Base-by-base conservation (phyloP, 345 rosid genomes). In the Geranium rotundifolium region DNA sequence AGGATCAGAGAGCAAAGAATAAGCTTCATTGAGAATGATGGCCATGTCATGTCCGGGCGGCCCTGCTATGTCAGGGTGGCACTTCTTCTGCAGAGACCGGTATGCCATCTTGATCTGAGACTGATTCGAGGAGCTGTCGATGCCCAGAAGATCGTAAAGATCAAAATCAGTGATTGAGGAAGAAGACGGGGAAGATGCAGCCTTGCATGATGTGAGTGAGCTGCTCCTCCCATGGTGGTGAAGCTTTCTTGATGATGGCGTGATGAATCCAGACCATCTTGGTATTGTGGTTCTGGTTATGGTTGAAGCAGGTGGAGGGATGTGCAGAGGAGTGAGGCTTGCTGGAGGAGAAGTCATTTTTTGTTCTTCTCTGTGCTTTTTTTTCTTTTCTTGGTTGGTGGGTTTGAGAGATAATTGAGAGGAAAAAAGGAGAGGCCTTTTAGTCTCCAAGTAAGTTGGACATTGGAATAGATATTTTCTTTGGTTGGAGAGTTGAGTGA, bases 51-150 rank as follows among this genome's bases (percentile, higher is more conserved):
- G 95, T 10, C 98, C 96, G 0, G 88, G 59, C 0, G 77, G 69
- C 6, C 98, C 96, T 0, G 89, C 93, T 7, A 91, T 81, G 57
- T 91, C 96, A 0, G 96, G 98, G 65, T 91, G 96, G 67, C 96
- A 91, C 5, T 81, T 75, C 68, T 89, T 91, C 80, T 91, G 95
- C 55, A 87, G 72, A 10, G 62, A 34, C 19, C 96, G 82, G 18
- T 92, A 92, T 0, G 96, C 98, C 14, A 70, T 37, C 75, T 89
- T 89, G 30, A 92, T 89, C 76, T 87, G 84, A 20, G 85, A 62
- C 17, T 76, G 83, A 52, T 80, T 71, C 4, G 81, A 82, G 9
- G 75, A 63, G 61, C 83, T 79, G 10, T 89, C 89, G 30, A 92
- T 49, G 10, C 96, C 98, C 5, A 92, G 75, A 58, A 92, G 85